Percentiles rank a stretch among this genome's conserved stretches.
Conservation (phyloP, 176 grass and related monocot genomes). For the Triticum dicoccoides region DNA sequence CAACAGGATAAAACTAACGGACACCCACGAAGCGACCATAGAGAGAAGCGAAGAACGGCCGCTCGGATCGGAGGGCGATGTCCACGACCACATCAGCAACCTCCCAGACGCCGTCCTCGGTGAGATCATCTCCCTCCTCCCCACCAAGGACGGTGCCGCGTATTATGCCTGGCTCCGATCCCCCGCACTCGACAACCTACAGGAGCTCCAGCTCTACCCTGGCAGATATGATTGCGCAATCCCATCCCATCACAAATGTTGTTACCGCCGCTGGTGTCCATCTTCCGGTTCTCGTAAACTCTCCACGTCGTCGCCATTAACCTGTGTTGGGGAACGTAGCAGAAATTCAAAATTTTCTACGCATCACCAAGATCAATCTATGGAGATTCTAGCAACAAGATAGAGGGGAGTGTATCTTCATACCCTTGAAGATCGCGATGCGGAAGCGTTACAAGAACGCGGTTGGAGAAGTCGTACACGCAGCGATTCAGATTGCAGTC, state of each 20-base stretch:
- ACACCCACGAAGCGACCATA: background rate
- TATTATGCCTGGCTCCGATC: background rate
- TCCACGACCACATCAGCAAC: background rate
- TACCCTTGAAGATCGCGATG: too few species aligned
- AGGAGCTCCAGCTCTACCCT: background rate
- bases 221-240: too few species aligned
- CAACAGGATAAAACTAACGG: background rate
- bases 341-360: too few species aligned
- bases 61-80: background rate
- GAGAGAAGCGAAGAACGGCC: background rate
- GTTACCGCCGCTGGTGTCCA: background rate
- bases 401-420: too few species aligned
- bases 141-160: background rate
- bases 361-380: too few species aligned
- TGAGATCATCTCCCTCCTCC: background rate
- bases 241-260: background rate
- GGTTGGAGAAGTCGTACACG: too few species aligned
- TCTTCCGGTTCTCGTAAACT: slow-evolving; percentile 18
- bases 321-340: too few species aligned
- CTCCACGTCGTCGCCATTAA: background rate
- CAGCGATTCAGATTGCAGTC: too few species aligned
- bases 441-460: too few species aligned
- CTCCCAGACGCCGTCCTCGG: background rate
- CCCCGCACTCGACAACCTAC: background rate
- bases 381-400: too few species aligned